Conservation (phyloP, 139 green algal genomes). For the Auxenochlorella protothecoides region DNA sequence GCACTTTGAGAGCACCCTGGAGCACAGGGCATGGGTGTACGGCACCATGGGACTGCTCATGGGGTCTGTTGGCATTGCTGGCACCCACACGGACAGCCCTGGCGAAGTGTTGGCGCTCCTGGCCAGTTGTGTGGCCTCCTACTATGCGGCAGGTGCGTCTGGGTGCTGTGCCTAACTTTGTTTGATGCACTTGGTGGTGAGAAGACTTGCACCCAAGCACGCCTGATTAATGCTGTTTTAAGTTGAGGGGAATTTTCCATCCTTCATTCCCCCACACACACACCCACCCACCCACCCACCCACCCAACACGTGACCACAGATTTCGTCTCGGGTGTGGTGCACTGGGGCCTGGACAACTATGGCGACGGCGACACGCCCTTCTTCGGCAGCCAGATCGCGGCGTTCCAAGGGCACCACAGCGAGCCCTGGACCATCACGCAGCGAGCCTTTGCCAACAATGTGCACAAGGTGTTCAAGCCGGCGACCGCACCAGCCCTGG, state of each 20-base stretch:
- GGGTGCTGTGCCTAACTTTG: neutral
- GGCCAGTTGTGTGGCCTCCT: slow-evolving; percentile 26
- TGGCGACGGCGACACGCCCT: slow-evolving; percentile 70
- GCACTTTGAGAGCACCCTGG: slow-evolving; percentile 32
- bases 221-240: too few species aligned
- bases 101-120: slow-evolving; percentile 7
- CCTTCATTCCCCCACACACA: neutral
- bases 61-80: neutral
- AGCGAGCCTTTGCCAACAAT: slow-evolving; percentile 94
- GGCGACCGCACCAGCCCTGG: slow-evolving; percentile 3
- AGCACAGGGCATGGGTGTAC: slow-evolving; percentile 42
- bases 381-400: slow-evolving; percentile 88
- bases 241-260: slow-evolving; percentile 18
- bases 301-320: slow-evolving; percentile 5
- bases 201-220: too few species aligned
- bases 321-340: slow-evolving; percentile 61
- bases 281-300: neutral
- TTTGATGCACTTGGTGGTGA: slow-evolving; percentile 1
- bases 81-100: slow-evolving; percentile 17
- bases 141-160: slow-evolving; percentile 43
- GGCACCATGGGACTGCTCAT: slow-evolving; percentile 37
- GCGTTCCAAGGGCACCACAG: slow-evolving; percentile 93
- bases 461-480: slow-evolving; percentile 64
- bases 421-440: slow-evolving; percentile 90
- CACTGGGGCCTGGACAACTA: slow-evolving; percentile 95